These are phyloP conservation scores for Leccinellum albellum DNA, from an alignment of 768 basidiomycete genomes.

Conservation along the genomic window DNA sequence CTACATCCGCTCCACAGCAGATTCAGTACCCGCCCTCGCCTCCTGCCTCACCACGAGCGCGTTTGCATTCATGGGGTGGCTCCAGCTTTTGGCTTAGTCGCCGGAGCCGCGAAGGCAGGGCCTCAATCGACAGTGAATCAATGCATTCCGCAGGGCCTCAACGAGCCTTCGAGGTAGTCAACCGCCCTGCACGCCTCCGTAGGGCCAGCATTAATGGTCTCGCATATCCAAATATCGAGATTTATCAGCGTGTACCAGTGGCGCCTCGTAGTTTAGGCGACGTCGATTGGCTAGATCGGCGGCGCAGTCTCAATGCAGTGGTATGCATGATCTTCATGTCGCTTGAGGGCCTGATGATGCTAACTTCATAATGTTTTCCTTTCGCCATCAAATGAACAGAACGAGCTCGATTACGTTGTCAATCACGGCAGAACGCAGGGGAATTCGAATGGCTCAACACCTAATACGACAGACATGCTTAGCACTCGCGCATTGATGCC, in stretches of 20 bases:
- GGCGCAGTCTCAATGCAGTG: slow-evolving; percentile 67
- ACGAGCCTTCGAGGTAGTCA: slow-evolving; percentile 47
- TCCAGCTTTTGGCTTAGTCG: slow-evolving; percentile 35
- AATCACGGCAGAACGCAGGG: slow-evolving; percentile 47
- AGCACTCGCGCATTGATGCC: slow-evolving; percentile 40
- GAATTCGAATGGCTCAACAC: slow-evolving; percentile 39
- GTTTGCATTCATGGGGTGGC: slow-evolving; percentile 38
- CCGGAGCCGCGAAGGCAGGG: slow-evolving; percentile 34
- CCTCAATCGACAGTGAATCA: slow-evolving; percentile 39
- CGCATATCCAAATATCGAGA: slow-evolving; percentile 41
- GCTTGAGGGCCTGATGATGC: slow-evolving; percentile 13
- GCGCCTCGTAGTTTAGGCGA: slow-evolving; percentile 60
- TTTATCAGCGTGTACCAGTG: slow-evolving; percentile 41
- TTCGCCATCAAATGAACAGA: slow-evolving; percentile 39
- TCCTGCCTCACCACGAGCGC: slow-evolving; percentile 29
- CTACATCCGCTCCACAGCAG: slow-evolving; percentile 24
- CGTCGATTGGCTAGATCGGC: slow-evolving; percentile 73
- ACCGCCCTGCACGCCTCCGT: slow-evolving; percentile 48
- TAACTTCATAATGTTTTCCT: slow-evolving; percentile 17
- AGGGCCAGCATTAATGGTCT: slow-evolving; percentile 47
- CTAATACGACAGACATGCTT: slow-evolving; percentile 49
- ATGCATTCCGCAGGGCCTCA: slow-evolving; percentile 33
- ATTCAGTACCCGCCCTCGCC: slow-evolving; percentile 31
- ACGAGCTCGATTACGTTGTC: slow-evolving; percentile 69
- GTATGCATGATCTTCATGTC: slow-evolving; percentile 41